phyloP scores from a whole-genome alignment of 1,284 basidiomycete species.

The Malassezia obtusa region DNA sequence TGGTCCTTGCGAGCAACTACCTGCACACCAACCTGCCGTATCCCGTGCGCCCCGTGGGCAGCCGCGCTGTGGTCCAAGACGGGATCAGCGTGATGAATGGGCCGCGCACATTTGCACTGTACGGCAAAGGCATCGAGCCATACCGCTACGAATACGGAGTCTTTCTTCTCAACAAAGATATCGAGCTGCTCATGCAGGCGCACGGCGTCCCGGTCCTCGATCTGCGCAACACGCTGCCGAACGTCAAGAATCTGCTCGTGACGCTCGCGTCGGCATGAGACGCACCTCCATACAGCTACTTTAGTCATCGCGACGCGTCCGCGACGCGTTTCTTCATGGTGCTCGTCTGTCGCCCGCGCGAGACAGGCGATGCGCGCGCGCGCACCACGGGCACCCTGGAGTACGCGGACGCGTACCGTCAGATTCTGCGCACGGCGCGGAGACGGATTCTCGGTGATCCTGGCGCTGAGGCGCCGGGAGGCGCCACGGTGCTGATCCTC shows the following conservation, averaged over 20 bases:
- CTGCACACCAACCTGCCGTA: constrained; percentile 37
- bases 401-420: constrained; percentile 36
- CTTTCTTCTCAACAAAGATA: constrained; percentile 91
- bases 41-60: constrained; percentile 34
- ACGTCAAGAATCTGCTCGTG: constrained; percentile 82
- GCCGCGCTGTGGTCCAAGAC: constrained; percentile 36
- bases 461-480: constrained; percentile 17
- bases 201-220: constrained; percentile 61
- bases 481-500: constrained; percentile 60
- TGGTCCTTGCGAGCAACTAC: constrained; percentile 33
- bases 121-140: constrained; percentile 82
- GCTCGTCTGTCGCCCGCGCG: constrained; percentile 23
- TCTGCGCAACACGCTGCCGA: constrained; percentile 88
- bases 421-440: constrained; percentile 20
- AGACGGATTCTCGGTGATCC: constrained; percentile 17
- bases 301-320: constrained; percentile 1
- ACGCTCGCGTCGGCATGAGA: constrained; percentile 54
- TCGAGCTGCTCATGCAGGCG: constrained; percentile 56
- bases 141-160: constrained; percentile 97
- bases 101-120: constrained; percentile 58
- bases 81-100: constrained; percentile 43
- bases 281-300: background rate
- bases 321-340: constrained; percentile 15
- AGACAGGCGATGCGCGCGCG: constrained; percentile 16
- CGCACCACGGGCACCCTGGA: constrained; percentile 15